phyloP scores from a whole-genome alignment of 1,284 basidiomycete genomes.

The Sanghuangporus baumii region DNA sequence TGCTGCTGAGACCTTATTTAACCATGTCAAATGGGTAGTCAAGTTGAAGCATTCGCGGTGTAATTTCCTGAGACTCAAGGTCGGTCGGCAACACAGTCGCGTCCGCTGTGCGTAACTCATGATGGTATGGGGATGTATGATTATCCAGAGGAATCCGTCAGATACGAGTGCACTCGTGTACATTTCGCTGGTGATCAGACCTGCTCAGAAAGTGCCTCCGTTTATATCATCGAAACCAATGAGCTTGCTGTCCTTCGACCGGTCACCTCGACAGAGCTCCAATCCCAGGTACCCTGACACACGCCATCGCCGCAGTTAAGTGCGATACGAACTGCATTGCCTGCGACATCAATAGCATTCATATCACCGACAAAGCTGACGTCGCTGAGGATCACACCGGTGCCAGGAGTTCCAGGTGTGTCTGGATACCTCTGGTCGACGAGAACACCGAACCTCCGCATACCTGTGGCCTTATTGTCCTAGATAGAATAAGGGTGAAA shows the following conservation, averaged over 20 bases:
- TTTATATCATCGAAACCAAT: slow-evolving; percentile 25
- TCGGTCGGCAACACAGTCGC: no score
- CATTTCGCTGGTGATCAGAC: not conserved
- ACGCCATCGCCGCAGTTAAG: slow-evolving; percentile 41
- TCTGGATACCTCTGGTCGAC: slow-evolving; percentile 46
- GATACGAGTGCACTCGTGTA: no score
- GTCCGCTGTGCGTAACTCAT: no score
- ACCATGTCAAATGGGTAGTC: no score
- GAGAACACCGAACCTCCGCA: slow-evolving; percentile 37
- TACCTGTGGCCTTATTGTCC: slow-evolving; percentile 38
- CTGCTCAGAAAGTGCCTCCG: not conserved
- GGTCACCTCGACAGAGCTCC: slow-evolving; percentile 38
- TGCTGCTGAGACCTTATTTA: no score
- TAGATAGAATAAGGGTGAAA: slow-evolving; percentile 18
- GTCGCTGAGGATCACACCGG: slow-evolving; percentile 30
- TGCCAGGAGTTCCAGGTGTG: slow-evolving; percentile 39
- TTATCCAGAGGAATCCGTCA: no score
- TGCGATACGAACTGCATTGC: slow-evolving; percentile 32
- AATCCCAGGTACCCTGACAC: slow-evolving; percentile 48
- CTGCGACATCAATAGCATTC: slow-evolving; percentile 32
- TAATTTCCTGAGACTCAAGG: no score
- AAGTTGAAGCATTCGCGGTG: no score
- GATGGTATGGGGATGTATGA: no score
- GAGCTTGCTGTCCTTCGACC: slow-evolving; percentile 40
- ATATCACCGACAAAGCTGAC: slow-evolving; percentile 25